These are phyloP conservation scores for Mortierella sp. DNA, from an alignment of 371 early-diverging fungal genomes.

Conservation along the genomic window DNA sequence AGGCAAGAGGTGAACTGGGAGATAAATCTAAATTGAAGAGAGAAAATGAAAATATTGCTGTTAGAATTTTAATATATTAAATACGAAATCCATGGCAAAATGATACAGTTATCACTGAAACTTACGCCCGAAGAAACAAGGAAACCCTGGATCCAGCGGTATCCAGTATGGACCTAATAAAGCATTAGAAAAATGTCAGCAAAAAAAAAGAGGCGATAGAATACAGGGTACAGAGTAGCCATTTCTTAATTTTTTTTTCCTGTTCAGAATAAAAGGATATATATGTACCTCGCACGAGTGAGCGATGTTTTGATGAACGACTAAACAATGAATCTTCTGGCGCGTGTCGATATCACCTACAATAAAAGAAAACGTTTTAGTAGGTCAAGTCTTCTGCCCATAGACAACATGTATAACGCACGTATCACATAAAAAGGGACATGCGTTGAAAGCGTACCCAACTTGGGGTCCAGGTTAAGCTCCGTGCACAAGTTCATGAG, in stretches of 20 bases:
- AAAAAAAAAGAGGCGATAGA: background rate
- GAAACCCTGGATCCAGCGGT: constrained; percentile 53
- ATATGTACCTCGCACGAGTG: constrained; percentile 45
- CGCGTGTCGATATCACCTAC: constrained; percentile 39
- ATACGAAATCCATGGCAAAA: too few species aligned
- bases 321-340: constrained; percentile 26
- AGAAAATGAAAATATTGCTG: background rate
- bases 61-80: too few species aligned
- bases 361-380: background rate
- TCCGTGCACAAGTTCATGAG: constrained; percentile 41
- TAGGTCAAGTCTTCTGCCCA: background rate
- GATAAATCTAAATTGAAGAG: constrained; percentile 63
- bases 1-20: constrained; percentile 71
- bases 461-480: constrained; percentile 27
- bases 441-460: constrained; percentile 30
- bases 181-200: background rate
- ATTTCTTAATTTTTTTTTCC: too few species aligned
- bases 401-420: background rate
- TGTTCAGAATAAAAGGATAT: too few species aligned
- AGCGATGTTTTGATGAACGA: constrained; percentile 48
- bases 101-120: background rate
- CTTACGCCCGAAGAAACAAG: constrained; percentile 52
- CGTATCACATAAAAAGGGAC: background rate
- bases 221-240: too few species aligned
- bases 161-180: constrained; percentile 41